phyloP scores from a whole-genome alignment of 2,329 filamentous ascomycete species.

The Coniochaeta pulveracea region DNA sequence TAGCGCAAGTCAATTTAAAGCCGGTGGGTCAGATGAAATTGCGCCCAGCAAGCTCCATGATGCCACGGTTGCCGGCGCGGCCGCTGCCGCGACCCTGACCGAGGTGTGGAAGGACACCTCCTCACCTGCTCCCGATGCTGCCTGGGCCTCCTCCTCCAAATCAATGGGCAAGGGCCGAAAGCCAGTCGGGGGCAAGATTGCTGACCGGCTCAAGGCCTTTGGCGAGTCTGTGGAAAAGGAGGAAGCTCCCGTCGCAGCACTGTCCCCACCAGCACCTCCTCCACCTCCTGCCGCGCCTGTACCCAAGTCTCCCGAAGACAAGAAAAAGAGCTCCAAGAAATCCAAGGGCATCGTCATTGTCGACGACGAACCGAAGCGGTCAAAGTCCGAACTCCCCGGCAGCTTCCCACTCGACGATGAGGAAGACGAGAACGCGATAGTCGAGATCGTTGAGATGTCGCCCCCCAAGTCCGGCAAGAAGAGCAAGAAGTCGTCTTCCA shows the following conservation, averaged over 20 bases:
- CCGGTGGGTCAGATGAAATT: constrained; percentile 24
- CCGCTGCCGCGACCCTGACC: constrained; percentile 12
- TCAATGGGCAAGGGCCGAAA: constrained; percentile 39
- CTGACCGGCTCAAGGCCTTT: constrained; percentile 45
- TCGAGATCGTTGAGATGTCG: constrained; percentile 40
- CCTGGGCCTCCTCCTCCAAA: constrained; percentile 23
- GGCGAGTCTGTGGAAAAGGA: constrained; percentile 29
- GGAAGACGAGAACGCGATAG: constrained; percentile 33
- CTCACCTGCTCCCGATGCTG: constrained; percentile 15
- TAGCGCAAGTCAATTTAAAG: constrained; percentile 19
- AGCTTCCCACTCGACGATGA: constrained; percentile 45
- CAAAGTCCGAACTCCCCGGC: constrained; percentile 34
- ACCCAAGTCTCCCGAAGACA: constrained; percentile 9
- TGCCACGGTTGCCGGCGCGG: constrained; percentile 23
- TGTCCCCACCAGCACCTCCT: constrained; percentile 8
- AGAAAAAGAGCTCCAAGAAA: constrained; percentile 21
- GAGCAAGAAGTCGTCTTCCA: constrained; percentile 29
- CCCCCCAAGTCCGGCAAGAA: constrained; percentile 25
- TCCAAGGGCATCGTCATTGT: constrained; percentile 8
- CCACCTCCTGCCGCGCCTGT: constrained; percentile 10
- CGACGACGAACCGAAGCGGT: constrained; percentile 11
- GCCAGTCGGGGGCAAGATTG: constrained; percentile 37
- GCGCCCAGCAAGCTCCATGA: constrained; percentile 26
- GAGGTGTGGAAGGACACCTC: constrained; percentile 25
- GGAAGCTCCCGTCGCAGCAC: constrained; percentile 3